Percentiles rank a stretch among this genome's conserved stretches.
phyloP scores from a whole-genome alignment of 306 rosid species.

The Betula pendula region DNA sequence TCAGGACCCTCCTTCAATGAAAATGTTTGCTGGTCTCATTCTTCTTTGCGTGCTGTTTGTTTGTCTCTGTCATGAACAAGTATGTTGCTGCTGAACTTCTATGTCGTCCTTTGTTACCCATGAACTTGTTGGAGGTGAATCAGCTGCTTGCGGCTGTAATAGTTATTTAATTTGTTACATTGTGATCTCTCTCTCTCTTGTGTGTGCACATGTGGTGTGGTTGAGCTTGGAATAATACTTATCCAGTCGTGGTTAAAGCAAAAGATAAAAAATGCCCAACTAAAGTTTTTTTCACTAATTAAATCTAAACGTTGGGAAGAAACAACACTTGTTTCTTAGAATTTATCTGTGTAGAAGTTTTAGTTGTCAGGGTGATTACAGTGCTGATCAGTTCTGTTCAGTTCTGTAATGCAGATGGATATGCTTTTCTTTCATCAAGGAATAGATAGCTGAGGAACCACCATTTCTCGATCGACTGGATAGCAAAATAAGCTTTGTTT shows the following conservation, averaged over 20 bases:
- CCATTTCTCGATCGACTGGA: too few species aligned
- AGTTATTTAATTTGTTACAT: constrained; percentile 26
- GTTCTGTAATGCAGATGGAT: not conserved
- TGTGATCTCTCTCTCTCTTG: not conserved
- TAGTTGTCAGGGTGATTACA: not conserved
- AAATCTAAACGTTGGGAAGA: too few species aligned
- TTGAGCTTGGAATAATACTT: too few species aligned
- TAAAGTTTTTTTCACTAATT: not conserved
- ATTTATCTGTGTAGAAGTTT: not conserved
- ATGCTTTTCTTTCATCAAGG: too few species aligned
- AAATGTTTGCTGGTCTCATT: constrained; percentile 2
- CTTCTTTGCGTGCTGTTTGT: constrained; percentile 20
- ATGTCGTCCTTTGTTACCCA: constrained; percentile 25
- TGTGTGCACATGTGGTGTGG: too few species aligned
- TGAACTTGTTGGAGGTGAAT: constrained; percentile 26
- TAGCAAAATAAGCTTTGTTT: too few species aligned
- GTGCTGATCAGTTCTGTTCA: not conserved
- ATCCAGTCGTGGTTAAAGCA: too few species aligned
- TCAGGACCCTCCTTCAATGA: constrained; percentile 89
- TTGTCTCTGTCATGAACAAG: constrained; percentile 15
- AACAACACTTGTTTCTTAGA: not conserved
- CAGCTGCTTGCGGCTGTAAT: constrained; percentile 27
- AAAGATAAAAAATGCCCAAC: too few species aligned
- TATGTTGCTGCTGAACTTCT: constrained; percentile 30
- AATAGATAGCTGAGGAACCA: too few species aligned